Conservation (phyloP, 345 rosid genomes). For the Hibiscus trionum region DNA sequence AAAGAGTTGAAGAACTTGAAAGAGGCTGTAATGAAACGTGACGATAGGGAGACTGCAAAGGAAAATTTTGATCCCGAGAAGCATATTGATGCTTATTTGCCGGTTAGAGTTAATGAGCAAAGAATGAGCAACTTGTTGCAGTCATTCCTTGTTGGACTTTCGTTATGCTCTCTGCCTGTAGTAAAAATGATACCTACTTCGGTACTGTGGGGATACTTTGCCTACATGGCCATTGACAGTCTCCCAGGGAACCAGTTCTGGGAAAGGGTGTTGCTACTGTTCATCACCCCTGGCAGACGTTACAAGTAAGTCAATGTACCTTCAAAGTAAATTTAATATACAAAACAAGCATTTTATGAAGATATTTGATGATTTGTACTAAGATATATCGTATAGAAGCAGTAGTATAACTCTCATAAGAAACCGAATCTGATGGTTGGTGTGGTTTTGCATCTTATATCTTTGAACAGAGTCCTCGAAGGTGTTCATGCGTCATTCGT, state of each 20-base stretch:
- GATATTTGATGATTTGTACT: background rate
- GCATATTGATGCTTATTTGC: constrained; percentile 61
- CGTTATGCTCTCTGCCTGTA: constrained; percentile 46
- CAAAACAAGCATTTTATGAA: background rate
- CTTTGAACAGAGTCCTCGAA: constrained; percentile 54
- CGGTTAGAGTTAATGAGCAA: constrained; percentile 79
- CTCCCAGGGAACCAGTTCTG: constrained; percentile 87
- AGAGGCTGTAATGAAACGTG: constrained; percentile 64
- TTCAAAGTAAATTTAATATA: background rate
- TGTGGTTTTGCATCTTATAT: constrained; percentile 1
- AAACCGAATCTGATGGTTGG: background rate
- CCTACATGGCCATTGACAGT: constrained; percentile 91
- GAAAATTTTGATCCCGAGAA: constrained; percentile 62
- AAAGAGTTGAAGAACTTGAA: constrained; percentile 65
- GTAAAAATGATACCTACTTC: constrained; percentile 68
- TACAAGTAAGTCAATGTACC: constrained; percentile 46
- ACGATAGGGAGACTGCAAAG: constrained; percentile 32
- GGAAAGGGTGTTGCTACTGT: constrained; percentile 69
- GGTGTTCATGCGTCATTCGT: constrained; percentile 67
- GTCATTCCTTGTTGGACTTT: constrained; percentile 57
- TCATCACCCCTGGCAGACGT: constrained; percentile 61
- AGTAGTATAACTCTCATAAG: background rate
- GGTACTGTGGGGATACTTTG: constrained; percentile 87
- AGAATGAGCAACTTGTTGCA: constrained; percentile 73
- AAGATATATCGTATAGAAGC: background rate